Conservation (phyloP, 23 red algal genomes). For the Pyropia haitanensis region DNA sequence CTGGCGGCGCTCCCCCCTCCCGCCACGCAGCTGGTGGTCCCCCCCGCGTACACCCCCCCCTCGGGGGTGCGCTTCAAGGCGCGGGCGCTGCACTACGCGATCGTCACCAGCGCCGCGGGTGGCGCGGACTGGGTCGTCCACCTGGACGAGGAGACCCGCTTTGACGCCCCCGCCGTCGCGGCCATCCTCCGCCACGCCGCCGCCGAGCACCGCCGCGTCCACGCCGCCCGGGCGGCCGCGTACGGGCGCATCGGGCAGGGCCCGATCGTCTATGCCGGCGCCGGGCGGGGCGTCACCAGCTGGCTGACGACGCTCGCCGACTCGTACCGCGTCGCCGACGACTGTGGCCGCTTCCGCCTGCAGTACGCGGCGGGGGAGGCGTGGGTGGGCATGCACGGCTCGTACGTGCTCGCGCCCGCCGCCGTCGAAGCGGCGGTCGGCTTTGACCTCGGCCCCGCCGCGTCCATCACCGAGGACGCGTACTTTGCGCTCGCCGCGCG, state of each 20-base stretch:
- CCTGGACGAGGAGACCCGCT: slow-evolving; percentile 60
- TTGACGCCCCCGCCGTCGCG: slow-evolving; percentile 31
- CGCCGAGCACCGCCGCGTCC: slow-evolving; percentile 5
- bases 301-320: slow-evolving; percentile 66
- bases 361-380: slow-evolving; percentile 51
- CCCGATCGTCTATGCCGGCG: slow-evolving; percentile 41
- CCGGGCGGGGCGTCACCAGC: slow-evolving; percentile 9
- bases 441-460: slow-evolving; percentile 58
- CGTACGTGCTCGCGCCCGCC: slow-evolving; percentile 45
- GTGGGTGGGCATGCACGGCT: slow-evolving; percentile 75
- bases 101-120: slow-evolving; percentile 16
- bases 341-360: slow-evolving; percentile 38
- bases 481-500: slow-evolving; percentile 57
- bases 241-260: slow-evolving; percentile 40
- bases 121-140: slow-evolving; percentile 55
- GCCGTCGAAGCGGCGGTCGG: slow-evolving; percentile 40
- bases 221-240: too few species aligned
- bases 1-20: slow-evolving; percentile 8
- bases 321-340: slow-evolving; percentile 50
- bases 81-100: slow-evolving; percentile 56
- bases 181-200: slow-evolving; percentile 45
- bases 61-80: slow-evolving; percentile 49
- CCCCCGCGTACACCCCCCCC: slow-evolving; percentile 17
- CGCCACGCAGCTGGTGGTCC: slow-evolving; percentile 35
- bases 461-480: slow-evolving; percentile 57